Evolutionary conservation across 1,284 basidiomycete genomes (phyloP), one percentile per base, ranked within the genome.

Genomic region (Leucoagaricus sp.): DNA sequence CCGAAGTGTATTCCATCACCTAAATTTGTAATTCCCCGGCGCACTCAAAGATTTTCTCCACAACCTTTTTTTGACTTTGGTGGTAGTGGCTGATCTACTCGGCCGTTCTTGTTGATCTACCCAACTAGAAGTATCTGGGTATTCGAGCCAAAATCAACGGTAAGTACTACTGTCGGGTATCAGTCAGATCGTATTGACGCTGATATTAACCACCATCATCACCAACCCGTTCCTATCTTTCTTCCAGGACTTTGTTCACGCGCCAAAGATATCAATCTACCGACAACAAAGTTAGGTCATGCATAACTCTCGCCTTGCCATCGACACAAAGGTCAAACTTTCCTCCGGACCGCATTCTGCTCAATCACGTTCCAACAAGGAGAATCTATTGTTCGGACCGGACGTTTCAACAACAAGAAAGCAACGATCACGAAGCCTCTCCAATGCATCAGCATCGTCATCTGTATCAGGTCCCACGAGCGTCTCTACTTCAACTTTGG

Each of bases 381-480:
- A 65, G 51, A 70, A 63, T 40, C 71, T 71, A 34, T 58, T 65
- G 34, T 64, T 60, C 25, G 65, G 63, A 46, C 63, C 71, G 36
- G 60, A 58, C 49, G 65, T 65, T 42, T 61, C 71, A 33, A 64
- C 58, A 53, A 60, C 58, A 40, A 49, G 50, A 34, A 57, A 48
- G 38, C 66, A 66, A 33, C 77, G 79, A 44, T 56, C 69, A 36
- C 78, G 82, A 49, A 83, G 77, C 61, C 65, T 71, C 15, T 86
- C 85, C 26, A 78, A 77, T 34, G 79, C 81, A 13, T 86, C 85
- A 13, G 74, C 80, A 4, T 67, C 75, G 38, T 85, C 85, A 12
- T 82, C 82, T 5, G 66, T 82, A 40, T 82, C 82, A 29, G 71
- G 81, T 49, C 68, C 80, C 41, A 84, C 84, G 29, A 83, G 83